phyloP scores from a whole-genome alignment of 257 asterid species.

The Euphrasia confusa region DNA sequence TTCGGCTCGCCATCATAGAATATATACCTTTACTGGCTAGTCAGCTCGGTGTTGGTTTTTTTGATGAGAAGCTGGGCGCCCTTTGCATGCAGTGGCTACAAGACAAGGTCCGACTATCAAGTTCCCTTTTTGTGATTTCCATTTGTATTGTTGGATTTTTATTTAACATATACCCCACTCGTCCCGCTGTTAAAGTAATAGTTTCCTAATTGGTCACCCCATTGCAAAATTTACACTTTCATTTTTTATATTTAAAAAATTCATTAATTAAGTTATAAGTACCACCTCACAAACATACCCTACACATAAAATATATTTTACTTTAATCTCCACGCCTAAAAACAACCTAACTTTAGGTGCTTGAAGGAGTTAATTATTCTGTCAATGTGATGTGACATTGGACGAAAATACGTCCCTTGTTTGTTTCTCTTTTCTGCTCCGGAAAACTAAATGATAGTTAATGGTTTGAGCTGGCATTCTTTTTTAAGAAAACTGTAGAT shows the following conservation, averaged over 20 bases:
- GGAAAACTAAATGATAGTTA: background rate
- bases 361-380: background rate
- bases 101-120: conserved; percentile 51
- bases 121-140: conserved; percentile 4
- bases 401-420: background rate
- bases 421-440: conserved; percentile 6
- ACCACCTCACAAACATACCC: too few relatives aligned
- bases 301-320: too few relatives aligned
- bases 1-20: conserved; percentile 78
- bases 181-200: too few relatives aligned
- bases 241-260: too few relatives aligned
- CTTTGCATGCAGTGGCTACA: conserved; percentile 91
- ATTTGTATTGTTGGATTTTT: too few relatives aligned
- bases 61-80: conserved; percentile 79
- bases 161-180: too few relatives aligned
- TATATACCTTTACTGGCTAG: conserved; percentile 44
- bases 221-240: too few relatives aligned
- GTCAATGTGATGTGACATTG: background rate
- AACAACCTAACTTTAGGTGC: too few relatives aligned
- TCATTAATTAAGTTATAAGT: too few relatives aligned
- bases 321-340: too few relatives aligned
- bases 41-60: conserved; percentile 57
- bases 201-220: too few relatives aligned
- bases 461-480: background rate
- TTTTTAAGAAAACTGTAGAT: conserved; percentile 1